Percentiles rank a stretch among this genome's conserved stretches.
phyloP scores from a whole-genome alignment of 768 basidiomycete species.

The Tulasnella sp. region DNA sequence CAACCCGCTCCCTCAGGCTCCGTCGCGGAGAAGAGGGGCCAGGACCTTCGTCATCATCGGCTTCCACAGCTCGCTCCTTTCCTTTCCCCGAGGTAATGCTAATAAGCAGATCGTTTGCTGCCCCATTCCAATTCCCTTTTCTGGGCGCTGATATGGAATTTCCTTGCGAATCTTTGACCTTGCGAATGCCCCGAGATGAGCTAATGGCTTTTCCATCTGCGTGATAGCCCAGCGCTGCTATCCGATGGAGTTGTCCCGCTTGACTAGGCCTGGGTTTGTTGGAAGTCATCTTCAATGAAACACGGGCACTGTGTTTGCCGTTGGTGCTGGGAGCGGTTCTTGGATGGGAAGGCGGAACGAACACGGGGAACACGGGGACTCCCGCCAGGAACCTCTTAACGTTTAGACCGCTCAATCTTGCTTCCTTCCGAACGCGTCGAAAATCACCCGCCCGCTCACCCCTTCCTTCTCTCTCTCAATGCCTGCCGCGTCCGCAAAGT shows the following conservation, averaged over 20 bases:
- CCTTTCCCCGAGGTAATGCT: neutral
- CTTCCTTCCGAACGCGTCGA: slow-evolving; percentile 3
- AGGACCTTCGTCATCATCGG: neutral
- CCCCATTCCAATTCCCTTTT: neutral
- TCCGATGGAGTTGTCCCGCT: neutral
- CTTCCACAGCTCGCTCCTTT: neutral
- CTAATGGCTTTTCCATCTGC: neutral
- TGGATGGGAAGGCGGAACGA: neutral
- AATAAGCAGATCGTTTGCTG: neutral
- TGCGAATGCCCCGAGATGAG: neutral
- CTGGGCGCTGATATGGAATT: neutral
- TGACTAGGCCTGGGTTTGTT: neutral
- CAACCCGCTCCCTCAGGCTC: neutral
- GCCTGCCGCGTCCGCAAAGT: neutral
- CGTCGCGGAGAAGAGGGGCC: neutral
- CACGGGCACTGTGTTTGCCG: neutral
- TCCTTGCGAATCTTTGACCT: neutral
- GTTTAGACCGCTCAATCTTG: slow-evolving; percentile 4
- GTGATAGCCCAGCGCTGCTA: neutral
- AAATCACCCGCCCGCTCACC: neutral
- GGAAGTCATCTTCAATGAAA: neutral
- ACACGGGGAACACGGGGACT: neutral
- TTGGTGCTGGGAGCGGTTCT: neutral
- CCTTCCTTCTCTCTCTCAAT: neutral
- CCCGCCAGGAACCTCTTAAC: neutral